Evolutionary conservation across 2,329 filamentous ascomycete genomes (phyloP), one percentile per base, ranked within the genome.

Genomic region (Exophiala dermatitidis): DNA sequence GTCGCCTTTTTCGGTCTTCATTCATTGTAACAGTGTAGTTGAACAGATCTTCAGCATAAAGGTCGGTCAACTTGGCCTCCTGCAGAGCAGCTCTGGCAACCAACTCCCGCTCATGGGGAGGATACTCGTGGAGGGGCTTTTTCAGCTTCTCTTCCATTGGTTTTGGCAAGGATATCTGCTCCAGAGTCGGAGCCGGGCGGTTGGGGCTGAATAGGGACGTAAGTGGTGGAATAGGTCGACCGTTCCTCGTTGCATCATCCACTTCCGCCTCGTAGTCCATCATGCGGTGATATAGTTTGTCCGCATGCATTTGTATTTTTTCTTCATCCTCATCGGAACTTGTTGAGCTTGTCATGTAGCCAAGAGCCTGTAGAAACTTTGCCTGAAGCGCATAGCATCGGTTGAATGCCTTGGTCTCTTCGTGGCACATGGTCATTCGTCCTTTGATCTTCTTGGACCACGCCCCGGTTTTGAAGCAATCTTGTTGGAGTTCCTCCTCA

Each of bases 271-370:
- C 91, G 67, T 95, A 89, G 57, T 82, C 79, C 36, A 95, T 71
- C 84, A 97, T 89, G 62, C 86, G 82, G 65, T 91, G 86, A 70
- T 90, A 98, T 38, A 98, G 77, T 59, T 81, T 82, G 72, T 98
- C 93, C 54, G 91, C 91, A 69, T 96, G 90, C 84, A 97, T 88
- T 71, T 97, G 93, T 57, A 98, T 89, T 62, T 85, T 81, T 68
- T 96, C 90, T 63, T 95, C 87, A 48, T 87, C 78, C 31, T 83
- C 78, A 42, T 85, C 80, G 57, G 81, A 74, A 29, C 81, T 81
- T 5, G 82, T 80, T 33, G 94, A 79, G 40, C 48, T 57, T n/a
- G 52, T 54, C 57, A 59, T 61, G 67, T 96, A 97, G 3, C 93
- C 93, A 12, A 98, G 73, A 1, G 90, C 90, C 70, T 91, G 90